Percentiles rank a stretch among this genome's conserved stretches.
phyloP scores from a whole-genome alignment of 2,329 filamentous ascomycete genomes.

The Calonectria pseudoreteaudii region DNA sequence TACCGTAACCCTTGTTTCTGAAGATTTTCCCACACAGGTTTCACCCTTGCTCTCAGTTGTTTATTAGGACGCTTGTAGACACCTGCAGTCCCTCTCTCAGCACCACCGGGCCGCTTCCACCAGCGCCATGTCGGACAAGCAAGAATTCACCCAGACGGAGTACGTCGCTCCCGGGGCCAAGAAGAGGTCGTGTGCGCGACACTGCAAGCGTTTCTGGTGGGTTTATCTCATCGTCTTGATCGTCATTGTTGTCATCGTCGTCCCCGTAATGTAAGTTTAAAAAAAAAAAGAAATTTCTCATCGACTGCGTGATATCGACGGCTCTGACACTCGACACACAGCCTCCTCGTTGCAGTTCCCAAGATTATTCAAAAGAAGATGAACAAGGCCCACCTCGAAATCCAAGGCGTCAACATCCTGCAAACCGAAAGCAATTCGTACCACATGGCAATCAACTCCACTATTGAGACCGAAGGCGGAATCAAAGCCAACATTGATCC shows the following conservation, averaged over 20 bases:
- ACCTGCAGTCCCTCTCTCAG: not conserved
- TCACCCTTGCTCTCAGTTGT: not conserved
- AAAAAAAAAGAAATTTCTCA: not conserved
- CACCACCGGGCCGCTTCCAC: not conserved
- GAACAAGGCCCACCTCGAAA: slow-evolving; percentile 62
- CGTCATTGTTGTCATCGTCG: slow-evolving; percentile 63
- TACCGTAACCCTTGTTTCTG: slow-evolving; percentile 6
- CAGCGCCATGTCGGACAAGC: slow-evolving; percentile 53
- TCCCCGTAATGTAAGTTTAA: slow-evolving; percentile 69
- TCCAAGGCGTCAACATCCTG: slow-evolving; percentile 64
- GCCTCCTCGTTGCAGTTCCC: slow-evolving; percentile 67
- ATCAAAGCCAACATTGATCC: slow-evolving; percentile 63
- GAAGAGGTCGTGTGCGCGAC: slow-evolving; percentile 55
- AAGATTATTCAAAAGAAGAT: slow-evolving; percentile 68
- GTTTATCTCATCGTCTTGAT: slow-evolving; percentile 64
- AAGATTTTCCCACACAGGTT: not conserved
- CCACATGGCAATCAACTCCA: slow-evolving; percentile 67
- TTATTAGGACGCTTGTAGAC: not conserved
- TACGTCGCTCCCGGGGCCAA: slow-evolving; percentile 45
- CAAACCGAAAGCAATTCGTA: slow-evolving; percentile 58
- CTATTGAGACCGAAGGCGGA: slow-evolving; percentile 63
- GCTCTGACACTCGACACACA: slow-evolving; percentile 42
- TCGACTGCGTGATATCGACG: not conserved
- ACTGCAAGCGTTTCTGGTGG: slow-evolving; percentile 73
- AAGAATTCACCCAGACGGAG: slow-evolving; percentile 51